These are phyloP conservation scores for Eimeria tenella DNA, from an alignment of 169 alveolate genomes.

Conservation along the genomic window DNA sequence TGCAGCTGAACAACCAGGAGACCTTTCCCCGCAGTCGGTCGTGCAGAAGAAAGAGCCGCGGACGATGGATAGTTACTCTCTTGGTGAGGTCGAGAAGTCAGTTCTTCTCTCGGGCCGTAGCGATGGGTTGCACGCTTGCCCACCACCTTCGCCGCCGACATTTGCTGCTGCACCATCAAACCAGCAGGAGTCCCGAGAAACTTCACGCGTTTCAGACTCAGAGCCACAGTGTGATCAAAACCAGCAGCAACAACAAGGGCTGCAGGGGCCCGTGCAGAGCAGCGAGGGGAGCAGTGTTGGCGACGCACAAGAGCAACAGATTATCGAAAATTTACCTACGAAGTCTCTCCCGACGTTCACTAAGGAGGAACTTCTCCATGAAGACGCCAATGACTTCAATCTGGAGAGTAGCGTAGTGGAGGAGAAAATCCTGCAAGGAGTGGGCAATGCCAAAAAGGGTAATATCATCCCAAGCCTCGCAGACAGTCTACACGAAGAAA, in stretches of 20 bases:
- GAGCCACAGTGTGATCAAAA: too few species aligned
- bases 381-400: background rate
- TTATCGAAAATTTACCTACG: background rate
- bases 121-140: background rate
- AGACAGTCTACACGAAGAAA: background rate
- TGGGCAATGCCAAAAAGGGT: background rate
- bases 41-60: constrained; percentile 22
- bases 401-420: background rate
- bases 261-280: background rate
- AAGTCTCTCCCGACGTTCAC: constrained; percentile 18
- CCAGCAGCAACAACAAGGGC: background rate
- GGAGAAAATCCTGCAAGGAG: background rate
- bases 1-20: constrained; percentile 50
- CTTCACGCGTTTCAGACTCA: too few species aligned
- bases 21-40: constrained; percentile 62
- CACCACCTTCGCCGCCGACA: background rate
- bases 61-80: background rate
- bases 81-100: background rate
- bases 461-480: background rate
- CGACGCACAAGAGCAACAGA: background rate
- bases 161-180: too few species aligned
- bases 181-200: too few species aligned
- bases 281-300: background rate
- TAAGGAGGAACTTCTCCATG: constrained; percentile 29
- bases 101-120: background rate